Evolutionary conservation across 768 basidiomycete species (phyloP).

Genomic region (Leccinum arenicola): DNA sequence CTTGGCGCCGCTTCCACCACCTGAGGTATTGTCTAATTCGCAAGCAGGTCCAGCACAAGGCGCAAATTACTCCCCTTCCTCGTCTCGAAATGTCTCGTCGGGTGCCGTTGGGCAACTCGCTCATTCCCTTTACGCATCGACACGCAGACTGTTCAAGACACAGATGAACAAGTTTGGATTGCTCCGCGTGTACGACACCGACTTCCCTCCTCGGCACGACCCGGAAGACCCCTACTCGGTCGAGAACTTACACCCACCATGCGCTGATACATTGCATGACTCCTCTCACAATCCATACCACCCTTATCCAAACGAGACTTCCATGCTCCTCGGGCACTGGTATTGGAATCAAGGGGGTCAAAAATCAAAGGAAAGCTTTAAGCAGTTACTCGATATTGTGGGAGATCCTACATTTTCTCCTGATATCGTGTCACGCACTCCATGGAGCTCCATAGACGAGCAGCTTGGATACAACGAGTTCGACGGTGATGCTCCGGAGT

Average conservation of each 20-base stretch:
- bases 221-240: neutral
- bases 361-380: neutral
- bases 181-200: neutral
- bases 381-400: neutral
- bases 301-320: neutral
- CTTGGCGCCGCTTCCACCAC: neutral
- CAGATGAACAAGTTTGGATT: neutral
- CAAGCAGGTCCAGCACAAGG: neutral
- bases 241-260: neutral
- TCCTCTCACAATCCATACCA: neutral
- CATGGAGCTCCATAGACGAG: neutral
- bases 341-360: neutral
- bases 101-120: too few relatives aligned
- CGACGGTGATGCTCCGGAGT: neutral
- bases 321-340: neutral
- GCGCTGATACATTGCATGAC: neutral
- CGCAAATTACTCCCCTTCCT: neutral
- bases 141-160: neutral
- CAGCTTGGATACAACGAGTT: neutral
- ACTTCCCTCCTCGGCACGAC: neutral
- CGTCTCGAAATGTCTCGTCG: neutral
- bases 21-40: neutral
- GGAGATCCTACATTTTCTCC: neutral
- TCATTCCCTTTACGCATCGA: neutral
- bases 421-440: neutral